Base-by-base conservation (phyloP, 1,139 yeast species). In the Diutina sp. region DNA sequence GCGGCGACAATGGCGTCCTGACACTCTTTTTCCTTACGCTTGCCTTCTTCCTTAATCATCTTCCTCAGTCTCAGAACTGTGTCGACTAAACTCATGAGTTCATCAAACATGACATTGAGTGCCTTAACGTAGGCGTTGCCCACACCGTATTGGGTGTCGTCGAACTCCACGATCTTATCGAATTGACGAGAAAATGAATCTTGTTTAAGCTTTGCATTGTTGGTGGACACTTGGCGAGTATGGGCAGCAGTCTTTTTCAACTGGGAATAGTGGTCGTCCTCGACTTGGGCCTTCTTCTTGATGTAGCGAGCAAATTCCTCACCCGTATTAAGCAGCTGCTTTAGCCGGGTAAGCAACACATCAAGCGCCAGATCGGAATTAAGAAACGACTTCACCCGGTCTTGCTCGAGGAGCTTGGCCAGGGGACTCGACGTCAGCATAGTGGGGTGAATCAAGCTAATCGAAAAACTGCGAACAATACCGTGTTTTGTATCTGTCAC, bases 91-190 rank as follows among this genome's bases (percentile, higher is more conserved):
- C 96, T 84, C n/a, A 76, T 71, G 60, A 91, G 74, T 67, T 93
- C 97, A 64, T 89, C 96, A 65, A 84, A 83, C 93, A 93, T 91
- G 51, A 83, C 85, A 61, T 83, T 87, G 63, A 93, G 73, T 0
- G 95, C 93, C 55, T 83, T 83, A 25, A 88, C 87, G 69, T 85
- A 90, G 4, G 95, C 83, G 55, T 80, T 76, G 32, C 91, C 90
- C 16, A 90, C 95, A 56, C 79, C 81, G 55, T 79, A 79, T 54
- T 87, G 71, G 60, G 85, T 83, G 62, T 91, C 97, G 68, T 90
- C 97, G 63, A 85, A 82, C 60, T 80, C 84, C 58, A 90, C 77
- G 53, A 90, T 79, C 60, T 81, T 79, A 61, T 87, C 90, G 60
- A 91, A 76, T 59, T 83, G 84, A 30, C 69, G 67, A 53, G 82